phyloP scores from a whole-genome alignment of 352 stramenopile species.

The Pythium plurisporium region DNA sequence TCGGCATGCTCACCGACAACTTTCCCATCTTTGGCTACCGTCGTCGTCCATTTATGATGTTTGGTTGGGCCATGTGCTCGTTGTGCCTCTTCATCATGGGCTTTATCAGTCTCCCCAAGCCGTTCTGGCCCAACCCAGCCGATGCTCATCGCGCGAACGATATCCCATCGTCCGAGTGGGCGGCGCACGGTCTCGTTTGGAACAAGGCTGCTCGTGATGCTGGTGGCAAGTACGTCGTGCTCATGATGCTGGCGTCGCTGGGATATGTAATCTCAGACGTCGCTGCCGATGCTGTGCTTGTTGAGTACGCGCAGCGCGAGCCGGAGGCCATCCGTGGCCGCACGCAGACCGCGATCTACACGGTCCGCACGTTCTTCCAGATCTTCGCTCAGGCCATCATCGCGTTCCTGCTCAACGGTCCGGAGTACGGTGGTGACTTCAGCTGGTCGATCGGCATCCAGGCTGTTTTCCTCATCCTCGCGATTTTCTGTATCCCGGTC shows the following conservation, averaged over 20 bases:
- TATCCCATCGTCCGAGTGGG: conserved; percentile 6
- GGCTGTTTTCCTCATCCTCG: conserved; percentile 24
- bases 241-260: conserved; percentile 30
- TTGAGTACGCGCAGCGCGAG: conserved; percentile 32
- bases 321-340: conserved; percentile 24
- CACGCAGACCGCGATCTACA: conserved; percentile 34
- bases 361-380: conserved; percentile 18
- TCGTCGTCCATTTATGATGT: conserved; percentile 34
- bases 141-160: background rate
- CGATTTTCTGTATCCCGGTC: conserved; percentile 10
- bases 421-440: conserved; percentile 23
- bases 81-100: conserved; percentile 26
- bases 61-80: conserved; percentile 26
- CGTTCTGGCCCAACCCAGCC: conserved; percentile 20
- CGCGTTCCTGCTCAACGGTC: conserved; percentile 29
- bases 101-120: conserved; percentile 18
- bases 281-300: conserved; percentile 29
- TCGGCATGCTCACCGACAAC: conserved; percentile 33
- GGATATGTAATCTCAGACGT: conserved; percentile 33
- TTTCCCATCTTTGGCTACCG: conserved; percentile 34
- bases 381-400: conserved; percentile 16
- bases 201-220: conserved; percentile 22
- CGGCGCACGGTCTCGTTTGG: conserved; percentile 5
- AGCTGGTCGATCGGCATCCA: conserved; percentile 30
- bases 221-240: conserved; percentile 24